Conservation (phyloP, 805 yeast genomes). For the Cyberlindnera euphorbiiphila region DNA sequence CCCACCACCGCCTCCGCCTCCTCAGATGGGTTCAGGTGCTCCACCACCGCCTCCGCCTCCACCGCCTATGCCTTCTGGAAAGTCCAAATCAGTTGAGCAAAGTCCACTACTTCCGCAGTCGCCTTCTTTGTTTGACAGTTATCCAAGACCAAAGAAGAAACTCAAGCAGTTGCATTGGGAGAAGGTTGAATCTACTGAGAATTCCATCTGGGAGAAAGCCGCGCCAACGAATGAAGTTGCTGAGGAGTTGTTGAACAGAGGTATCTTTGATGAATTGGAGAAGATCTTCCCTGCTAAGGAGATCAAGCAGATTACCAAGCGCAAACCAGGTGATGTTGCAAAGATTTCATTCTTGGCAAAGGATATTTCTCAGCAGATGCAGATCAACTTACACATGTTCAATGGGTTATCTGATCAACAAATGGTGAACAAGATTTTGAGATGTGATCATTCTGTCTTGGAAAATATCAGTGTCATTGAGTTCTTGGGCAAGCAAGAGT, state of each 20-base stretch:
- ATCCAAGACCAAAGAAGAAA: slow-evolving; percentile 52
- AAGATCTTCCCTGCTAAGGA: slow-evolving; percentile 51
- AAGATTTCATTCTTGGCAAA: slow-evolving; percentile 58
- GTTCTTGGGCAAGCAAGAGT: slow-evolving; percentile 64
- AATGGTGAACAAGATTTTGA: slow-evolving; percentile 49
- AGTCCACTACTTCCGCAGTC: slow-evolving; percentile 30
- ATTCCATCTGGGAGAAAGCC: slow-evolving; percentile 60
- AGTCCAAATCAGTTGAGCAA: slow-evolving; percentile 12
- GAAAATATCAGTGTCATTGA: slow-evolving; percentile 58
- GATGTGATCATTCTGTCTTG: slow-evolving; percentile 55
- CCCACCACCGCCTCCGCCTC: slow-evolving; percentile 22
- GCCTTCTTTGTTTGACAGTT: slow-evolving; percentile 22
- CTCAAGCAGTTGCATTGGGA: slow-evolving; percentile 85
- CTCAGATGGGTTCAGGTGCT: slow-evolving; percentile 9
- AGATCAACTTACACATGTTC: slow-evolving; percentile 69
- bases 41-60: slow-evolving; percentile 19
- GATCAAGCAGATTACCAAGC: slow-evolving; percentile 27
- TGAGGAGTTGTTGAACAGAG: slow-evolving; percentile 48
- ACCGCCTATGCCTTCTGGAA: slow-evolving; percentile 18
- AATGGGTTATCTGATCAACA: slow-evolving; percentile 49
- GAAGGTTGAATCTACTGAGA: slow-evolving; percentile 52
- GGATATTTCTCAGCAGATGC: slow-evolving; percentile 75
- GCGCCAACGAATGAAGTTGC: slow-evolving; percentile 41
- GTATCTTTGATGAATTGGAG: slow-evolving; percentile 65
- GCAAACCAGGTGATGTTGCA: slow-evolving; percentile 41